Evolutionary conservation across 106 monocot species (phyloP).

Genomic region (Agapanthus africanus): DNA sequence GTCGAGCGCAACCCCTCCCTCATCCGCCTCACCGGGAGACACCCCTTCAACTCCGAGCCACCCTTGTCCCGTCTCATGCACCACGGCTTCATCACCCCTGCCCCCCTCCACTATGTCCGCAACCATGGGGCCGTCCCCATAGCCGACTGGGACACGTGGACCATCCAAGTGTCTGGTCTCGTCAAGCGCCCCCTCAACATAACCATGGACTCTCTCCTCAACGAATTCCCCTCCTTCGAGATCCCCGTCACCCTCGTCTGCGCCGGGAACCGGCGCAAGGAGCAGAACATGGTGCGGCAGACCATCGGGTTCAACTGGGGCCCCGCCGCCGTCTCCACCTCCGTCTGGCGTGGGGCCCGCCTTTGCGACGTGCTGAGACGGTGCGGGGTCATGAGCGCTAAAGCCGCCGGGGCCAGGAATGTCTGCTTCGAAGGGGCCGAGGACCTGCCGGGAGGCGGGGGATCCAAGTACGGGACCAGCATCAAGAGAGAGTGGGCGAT

Average conservation of each 20-base stretch:
- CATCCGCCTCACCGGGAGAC: constrained; percentile 89
- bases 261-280: constrained; percentile 93
- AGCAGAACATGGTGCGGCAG: constrained; percentile 89
- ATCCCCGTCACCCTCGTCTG: constrained; percentile 90
- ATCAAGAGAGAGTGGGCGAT: constrained; percentile 63
- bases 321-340: constrained; percentile 61
- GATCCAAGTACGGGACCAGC: constrained; percentile 91
- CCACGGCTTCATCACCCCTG: constrained; percentile 89
- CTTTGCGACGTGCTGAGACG: constrained; percentile 57
- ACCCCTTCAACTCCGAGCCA: constrained; percentile 92
- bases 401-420: constrained; percentile 26
- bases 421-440: constrained; percentile 96
- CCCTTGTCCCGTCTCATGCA: constrained; percentile 66
- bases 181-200: constrained; percentile 37
- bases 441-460: constrained; percentile 81
- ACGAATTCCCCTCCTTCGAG: constrained; percentile 42
- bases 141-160: constrained; percentile 55
- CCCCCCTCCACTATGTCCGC: constrained; percentile 82
- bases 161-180: constrained; percentile 59
- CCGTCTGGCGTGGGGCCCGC: constrained; percentile 73
- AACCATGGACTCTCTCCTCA: constrained; percentile 59
- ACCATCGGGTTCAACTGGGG: constrained; percentile 96
- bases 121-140: constrained; percentile 87
- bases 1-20: constrained; percentile 58
- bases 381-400: constrained; percentile 40